Conservation (phyloP, 495 filamentous ascomycete species). For the Margaritispora aquatica region DNA sequence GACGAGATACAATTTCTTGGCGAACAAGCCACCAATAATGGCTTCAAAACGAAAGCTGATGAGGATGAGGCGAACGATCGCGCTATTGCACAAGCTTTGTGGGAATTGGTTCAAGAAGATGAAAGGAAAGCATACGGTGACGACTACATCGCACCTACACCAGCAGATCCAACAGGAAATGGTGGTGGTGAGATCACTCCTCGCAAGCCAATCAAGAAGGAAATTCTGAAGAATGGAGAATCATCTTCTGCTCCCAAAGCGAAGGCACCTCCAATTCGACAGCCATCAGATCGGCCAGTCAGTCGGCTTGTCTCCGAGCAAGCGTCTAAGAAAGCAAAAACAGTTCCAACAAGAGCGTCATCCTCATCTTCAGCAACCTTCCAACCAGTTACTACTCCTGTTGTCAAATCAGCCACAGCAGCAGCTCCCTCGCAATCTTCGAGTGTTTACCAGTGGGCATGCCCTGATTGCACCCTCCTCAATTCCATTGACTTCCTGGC, state of each 20-base stretch:
- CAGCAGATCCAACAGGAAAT: constrained; percentile 53
- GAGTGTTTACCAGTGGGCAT: constrained; percentile 62
- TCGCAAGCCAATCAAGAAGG: constrained; percentile 1
- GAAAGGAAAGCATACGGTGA: constrained; percentile 58
- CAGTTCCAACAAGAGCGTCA: constrained; percentile 17
- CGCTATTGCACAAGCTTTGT: constrained; percentile 82
- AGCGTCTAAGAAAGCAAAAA: constrained; percentile 20
- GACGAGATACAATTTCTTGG: constrained; percentile 54
- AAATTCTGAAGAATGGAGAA: no score
- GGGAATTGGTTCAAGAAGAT: constrained; percentile 84
- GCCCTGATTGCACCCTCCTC: constrained; percentile 73
- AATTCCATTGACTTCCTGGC: constrained; percentile 63
- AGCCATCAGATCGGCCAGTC: constrained; percentile 15
- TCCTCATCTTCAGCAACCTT: constrained; percentile 7
- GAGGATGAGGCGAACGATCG: constrained; percentile 86
- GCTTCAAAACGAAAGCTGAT: constrained; percentile 77
- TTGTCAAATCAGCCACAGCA: not conserved
- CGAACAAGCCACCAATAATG: constrained; percentile 62
- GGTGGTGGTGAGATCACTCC: constrained; percentile 22
- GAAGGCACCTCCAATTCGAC: constrained; percentile 11
- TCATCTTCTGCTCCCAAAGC: not conserved
- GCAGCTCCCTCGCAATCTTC: constrained; percentile 5
- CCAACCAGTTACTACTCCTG: not conserved
- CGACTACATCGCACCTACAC: constrained; percentile 58
- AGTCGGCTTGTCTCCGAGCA: constrained; percentile 27